Base-by-base conservation (phyloP, 257 asterid genomes). In the Nicotiana undulata region DNA sequence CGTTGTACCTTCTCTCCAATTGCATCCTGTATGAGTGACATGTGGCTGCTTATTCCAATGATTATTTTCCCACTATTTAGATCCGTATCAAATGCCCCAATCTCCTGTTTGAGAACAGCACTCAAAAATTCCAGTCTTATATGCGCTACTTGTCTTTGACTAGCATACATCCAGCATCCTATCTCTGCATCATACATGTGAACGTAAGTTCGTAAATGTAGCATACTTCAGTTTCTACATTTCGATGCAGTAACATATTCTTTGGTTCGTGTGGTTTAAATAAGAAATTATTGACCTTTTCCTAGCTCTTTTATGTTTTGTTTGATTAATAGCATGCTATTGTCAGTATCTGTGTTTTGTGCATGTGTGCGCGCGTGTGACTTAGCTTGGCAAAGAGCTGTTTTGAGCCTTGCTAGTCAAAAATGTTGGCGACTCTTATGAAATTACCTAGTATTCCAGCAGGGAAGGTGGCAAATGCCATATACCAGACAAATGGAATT, bases 131-230 rank as follows among this genome's bases (percentile, higher is more conserved):
- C 83, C 80, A 93, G 66, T 90, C 98, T 88, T 44, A 92, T 65
- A 58, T 92, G 89, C 15, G 88, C 81, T 49, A 89, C 94, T 85
- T 93, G 97, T 66, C 98, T 89, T 77, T 93, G 92, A 79, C 98
- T 92, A 82, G 96, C 82, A 76, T 92, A 90, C 95, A 93, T 93
- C 98, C 97, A 93, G 87, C 98, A 92, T 82, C 97, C 98, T 63
- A 91, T 83, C 89, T 93, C 98, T 93, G 94, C 89, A 67, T 22
- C 40, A 81, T 77, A 72, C 80, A 26, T 56, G 16, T 49, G 49
- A 58, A 65, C 52, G 68, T 26, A 34, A 68, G 70, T 63, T 24
- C 74, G 24, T 59, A 67, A 76, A 22, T 0, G 18, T 70, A 52
- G 68, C 46, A 40, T 40, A 32, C 59, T 16, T 20, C n/a, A 18